These are phyloP conservation scores for Cytospora schulzeri DNA, from an alignment of 2,329 filamentous ascomycete genomes.

Conservation along the genomic window DNA sequence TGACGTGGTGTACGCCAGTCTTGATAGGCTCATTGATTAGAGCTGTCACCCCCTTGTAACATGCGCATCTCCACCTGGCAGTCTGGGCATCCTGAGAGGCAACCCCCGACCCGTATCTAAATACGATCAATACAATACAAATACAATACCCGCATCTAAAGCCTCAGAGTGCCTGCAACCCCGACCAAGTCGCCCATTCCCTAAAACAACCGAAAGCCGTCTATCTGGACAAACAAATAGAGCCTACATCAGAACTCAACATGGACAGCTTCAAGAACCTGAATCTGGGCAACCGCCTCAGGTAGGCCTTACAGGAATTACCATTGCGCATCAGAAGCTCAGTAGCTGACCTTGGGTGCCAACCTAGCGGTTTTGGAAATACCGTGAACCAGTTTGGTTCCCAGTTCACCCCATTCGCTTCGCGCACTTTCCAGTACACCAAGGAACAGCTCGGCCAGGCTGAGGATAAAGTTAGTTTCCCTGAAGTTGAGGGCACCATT, in stretches of 20 bases:
- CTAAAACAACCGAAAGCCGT: neutral
- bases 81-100: neutral
- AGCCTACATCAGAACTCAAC: constrained; percentile 24
- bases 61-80: neutral
- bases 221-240: neutral
- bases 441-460: constrained; percentile 96
- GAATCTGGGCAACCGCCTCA: constrained; percentile 58
- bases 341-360: constrained; percentile 36
- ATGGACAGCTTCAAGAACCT: constrained; percentile 64
- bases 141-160: neutral
- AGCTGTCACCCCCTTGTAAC: constrained; percentile 4
- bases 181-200: constrained; percentile 11
- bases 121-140: neutral
- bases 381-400: constrained; percentile 53
- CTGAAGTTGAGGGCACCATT: neutral
- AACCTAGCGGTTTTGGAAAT: constrained; percentile 45
- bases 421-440: constrained; percentile 93
- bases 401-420: constrained; percentile 87
- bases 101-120: neutral
- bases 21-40: constrained; percentile 8
- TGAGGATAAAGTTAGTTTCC: constrained; percentile 75
- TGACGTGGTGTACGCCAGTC: constrained; percentile 1
- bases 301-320: constrained; percentile 42
- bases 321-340: constrained; percentile 21
- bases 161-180: constrained; percentile 6